These are phyloP conservation scores for Stylonectria norvegica DNA, from an alignment of 2,329 filamentous ascomycete genomes.

Conservation along the genomic window DNA sequence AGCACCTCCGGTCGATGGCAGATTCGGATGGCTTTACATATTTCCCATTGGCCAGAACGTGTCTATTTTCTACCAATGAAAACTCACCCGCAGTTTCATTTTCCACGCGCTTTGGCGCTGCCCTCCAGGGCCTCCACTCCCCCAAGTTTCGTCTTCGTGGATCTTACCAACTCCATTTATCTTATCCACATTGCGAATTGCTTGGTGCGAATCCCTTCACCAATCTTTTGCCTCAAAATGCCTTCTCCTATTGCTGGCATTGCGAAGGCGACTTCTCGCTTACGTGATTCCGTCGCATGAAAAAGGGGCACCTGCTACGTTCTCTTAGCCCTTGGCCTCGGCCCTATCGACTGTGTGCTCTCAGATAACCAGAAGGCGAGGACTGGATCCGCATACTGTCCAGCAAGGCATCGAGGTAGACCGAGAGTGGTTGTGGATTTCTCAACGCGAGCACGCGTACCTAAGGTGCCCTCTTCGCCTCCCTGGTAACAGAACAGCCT, in stretches of 20 bases:
- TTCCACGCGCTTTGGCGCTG: slow-evolving; percentile 8
- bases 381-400: no score
- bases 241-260: slow-evolving; percentile 14
- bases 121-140: not conserved
- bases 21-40: slow-evolving; percentile 6
- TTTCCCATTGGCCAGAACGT: slow-evolving; percentile 18
- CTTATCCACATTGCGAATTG: slow-evolving; percentile 15
- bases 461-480: no score
- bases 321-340: no score
- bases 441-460: no score
- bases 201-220: slow-evolving; percentile 22
- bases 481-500: no score
- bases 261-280: slow-evolving; percentile 10
- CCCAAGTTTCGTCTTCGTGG: not conserved
- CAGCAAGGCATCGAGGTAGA: no score
- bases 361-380: no score
- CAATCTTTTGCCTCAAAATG: slow-evolving; percentile 18
- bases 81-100: slow-evolving; percentile 20
- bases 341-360: no score
- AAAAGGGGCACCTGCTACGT: not conserved
- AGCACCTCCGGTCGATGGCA: slow-evolving; percentile 10
- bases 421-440: no score
- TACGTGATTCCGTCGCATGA: slow-evolving; percentile 16
- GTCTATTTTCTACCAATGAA: slow-evolving; percentile 25
- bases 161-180: slow-evolving; percentile 12